A percentile compares a stretch with the other conserved stretches of the same genome.
Conservation (phyloP, 2,329 filamentous ascomycete species). For the Ascomycota sp. region DNA sequence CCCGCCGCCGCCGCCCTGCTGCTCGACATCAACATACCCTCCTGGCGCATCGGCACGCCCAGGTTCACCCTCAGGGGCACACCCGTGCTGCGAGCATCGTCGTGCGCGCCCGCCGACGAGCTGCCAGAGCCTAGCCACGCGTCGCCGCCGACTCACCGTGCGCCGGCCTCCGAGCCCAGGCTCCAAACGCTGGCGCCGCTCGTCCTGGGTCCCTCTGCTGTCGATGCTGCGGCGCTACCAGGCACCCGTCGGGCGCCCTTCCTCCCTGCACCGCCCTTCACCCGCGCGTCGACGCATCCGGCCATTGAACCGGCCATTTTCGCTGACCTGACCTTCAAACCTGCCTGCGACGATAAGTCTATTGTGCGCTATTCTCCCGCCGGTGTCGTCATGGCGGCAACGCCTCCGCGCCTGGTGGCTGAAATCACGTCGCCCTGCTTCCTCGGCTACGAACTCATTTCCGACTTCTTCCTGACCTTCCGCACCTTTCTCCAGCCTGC, state of each 20-base stretch:
- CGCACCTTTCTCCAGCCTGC: conserved; percentile 62
- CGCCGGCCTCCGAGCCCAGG: conserved; percentile 8
- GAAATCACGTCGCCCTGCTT: conserved; percentile 94
- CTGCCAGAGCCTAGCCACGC: conserved; percentile 21
- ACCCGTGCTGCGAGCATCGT: conserved; percentile 60
- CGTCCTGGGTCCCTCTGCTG: conserved; percentile 14
- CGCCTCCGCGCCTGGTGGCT: conserved; percentile 73
- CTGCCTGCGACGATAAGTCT: conserved; percentile 54
- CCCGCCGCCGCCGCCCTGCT: conserved; percentile 24
- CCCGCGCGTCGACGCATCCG: conserved; percentile 26
- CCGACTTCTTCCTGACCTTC: conserved; percentile 94
- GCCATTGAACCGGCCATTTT: conserved; percentile 59
- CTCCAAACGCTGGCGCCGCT: conserved; percentile 18
- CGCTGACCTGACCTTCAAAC: conserved; percentile 59
- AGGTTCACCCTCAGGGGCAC: conserved; percentile 61
- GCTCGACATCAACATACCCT: conserved; percentile 60
- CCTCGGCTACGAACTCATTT: conserved; percentile 89
- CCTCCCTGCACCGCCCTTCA: conserved; percentile 21
- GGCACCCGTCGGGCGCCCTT: conserved; percentile 11
- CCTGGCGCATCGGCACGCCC: conserved; percentile 65
- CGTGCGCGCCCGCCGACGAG: conserved; percentile 58
- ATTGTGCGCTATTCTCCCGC: conserved; percentile 66
- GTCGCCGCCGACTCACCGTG: conserved; percentile 11
- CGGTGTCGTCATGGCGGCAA: conserved; percentile 69
- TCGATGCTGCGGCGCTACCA: conserved; percentile 5